phyloP scores from a whole-genome alignment of 192 early-diverging fungal genomes.

The Physocladia obscura region DNA sequence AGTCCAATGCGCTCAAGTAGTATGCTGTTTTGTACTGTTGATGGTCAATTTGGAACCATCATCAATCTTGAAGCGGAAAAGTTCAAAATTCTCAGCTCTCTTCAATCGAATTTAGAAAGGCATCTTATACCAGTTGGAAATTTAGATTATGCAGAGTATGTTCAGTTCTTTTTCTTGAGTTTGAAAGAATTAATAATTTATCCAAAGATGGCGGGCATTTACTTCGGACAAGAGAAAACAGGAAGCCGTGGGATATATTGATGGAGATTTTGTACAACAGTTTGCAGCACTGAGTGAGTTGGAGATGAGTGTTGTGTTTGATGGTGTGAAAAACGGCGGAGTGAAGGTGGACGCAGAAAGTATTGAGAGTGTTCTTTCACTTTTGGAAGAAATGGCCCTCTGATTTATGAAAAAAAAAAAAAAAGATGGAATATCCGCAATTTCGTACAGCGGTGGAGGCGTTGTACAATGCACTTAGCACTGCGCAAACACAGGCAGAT shows the following conservation, averaged over 20 bases:
- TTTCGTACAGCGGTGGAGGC: no score
- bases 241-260: constrained; percentile 65
- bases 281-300: constrained; percentile 68
- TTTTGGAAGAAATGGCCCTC: constrained; percentile 29
- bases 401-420: no score
- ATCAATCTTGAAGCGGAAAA: constrained; percentile 61
- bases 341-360: constrained; percentile 17
- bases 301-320: constrained; percentile 27
- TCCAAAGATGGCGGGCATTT: constrained; percentile 70
- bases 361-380: constrained; percentile 18
- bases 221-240: constrained; percentile 48
- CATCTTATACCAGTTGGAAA: constrained; percentile 58
- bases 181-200: background rate
- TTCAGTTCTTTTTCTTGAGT: background rate
- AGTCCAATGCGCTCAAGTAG: constrained; percentile 8
- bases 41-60: constrained; percentile 79
- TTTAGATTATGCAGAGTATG: constrained; percentile 60
- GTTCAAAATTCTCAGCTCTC: constrained; percentile 54
- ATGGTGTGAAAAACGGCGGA: constrained; percentile 36
- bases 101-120: constrained; percentile 67
- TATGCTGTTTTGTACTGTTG: constrained; percentile 78
- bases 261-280: constrained; percentile 89
- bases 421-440: no score
- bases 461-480: no score
- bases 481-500: no score